Evolutionary conservation across 2,329 filamentous ascomycete species (phyloP).

Genomic region (Diaporthe humulicola): DNA sequence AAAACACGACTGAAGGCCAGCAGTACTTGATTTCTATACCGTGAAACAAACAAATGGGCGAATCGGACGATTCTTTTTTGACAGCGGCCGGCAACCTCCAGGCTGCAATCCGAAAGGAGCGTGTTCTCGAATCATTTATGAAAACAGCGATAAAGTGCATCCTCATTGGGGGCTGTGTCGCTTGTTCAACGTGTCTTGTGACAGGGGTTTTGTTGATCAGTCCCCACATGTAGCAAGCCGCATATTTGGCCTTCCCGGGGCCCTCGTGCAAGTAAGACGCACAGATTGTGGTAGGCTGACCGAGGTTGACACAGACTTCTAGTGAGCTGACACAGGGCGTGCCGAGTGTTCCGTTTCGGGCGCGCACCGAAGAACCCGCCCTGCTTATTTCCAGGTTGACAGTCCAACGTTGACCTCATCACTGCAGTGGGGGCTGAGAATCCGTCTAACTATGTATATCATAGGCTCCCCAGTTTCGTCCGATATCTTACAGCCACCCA

Average conservation of each 20-base stretch:
- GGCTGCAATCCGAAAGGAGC: not conserved
- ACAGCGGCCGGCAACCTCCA: constrained; percentile 4
- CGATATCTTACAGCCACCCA: not conserved
- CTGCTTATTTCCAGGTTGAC: not conserved
- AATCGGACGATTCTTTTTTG: constrained; percentile 1
- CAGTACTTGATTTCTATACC: not conserved
- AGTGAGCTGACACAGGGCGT: constrained; percentile 21
- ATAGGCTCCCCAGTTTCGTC: constrained; percentile 2
- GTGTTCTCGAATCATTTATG: constrained; percentile 1
- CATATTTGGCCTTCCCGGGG: not conserved
- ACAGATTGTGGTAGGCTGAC: not conserved
- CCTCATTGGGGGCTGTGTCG: constrained; percentile 26
- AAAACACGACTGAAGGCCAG: not conserved
- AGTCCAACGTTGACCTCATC: constrained; percentile 19
- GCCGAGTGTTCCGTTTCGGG: constrained; percentile 27
- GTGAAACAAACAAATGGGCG: not conserved
- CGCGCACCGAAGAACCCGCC: constrained; percentile 20
- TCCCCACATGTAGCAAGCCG: constrained; percentile 9
- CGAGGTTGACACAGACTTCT: constrained; percentile 12
- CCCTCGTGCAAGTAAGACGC: not conserved
- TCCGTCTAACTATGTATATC: constrained; percentile 11
- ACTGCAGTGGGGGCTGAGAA: not conserved
- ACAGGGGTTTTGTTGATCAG: constrained; percentile 19
- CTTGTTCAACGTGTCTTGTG: not conserved
- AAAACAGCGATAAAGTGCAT: not conserved